Evolutionary conservation across 208 protist species (phyloP), one percentile per base, ranked within the genome.

Genomic region (Wallacemonas sp.): DNA sequence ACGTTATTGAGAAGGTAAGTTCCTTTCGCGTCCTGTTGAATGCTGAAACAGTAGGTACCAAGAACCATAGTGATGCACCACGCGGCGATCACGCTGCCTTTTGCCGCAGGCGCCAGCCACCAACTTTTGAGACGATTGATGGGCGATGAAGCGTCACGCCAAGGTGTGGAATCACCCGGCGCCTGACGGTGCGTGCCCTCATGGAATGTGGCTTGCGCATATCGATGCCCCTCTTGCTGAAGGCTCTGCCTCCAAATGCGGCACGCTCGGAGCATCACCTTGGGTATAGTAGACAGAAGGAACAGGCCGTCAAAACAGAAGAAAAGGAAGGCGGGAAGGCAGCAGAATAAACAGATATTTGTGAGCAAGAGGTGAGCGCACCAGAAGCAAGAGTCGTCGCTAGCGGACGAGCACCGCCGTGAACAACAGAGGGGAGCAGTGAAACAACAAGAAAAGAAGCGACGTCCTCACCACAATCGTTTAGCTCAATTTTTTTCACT

Each of bases 1-100:
- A 91, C 84, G 74, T 91, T 95, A 54, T 95, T 92, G 8, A 95
- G 81, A 29, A 92, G 74, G 70, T 95, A 95, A 12, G 89, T 92
- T 6, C 79, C 81, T 37, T 92, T 92, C 21, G 89, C 84, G 75
- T 95, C 89, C 39, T 91, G 81, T 66, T 92, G 89, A 58, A 92
- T 82, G 60, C 78, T 91, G 54, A 88, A 90, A 60, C 89, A 91
- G 66, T 95, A 95, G 1, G 79, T 76, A 5, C 83, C 81, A 27
- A 91, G 45, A 36, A 92, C 83, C 29, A 83, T 61, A 34, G 89
- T 89, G 24, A 95, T 71, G 53, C 80, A 84, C 85, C 89, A 93
- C 2, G 87, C 84, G 13, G 80, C 82, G 48, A 92, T 91, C 26
- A 93, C 79, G 33, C 80, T 95, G 6, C 82, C 89, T 54, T 91